phyloP scores from a whole-genome alignment of 2,329 filamentous ascomycete genomes.

The Pseudogymnoascus sp. region DNA sequence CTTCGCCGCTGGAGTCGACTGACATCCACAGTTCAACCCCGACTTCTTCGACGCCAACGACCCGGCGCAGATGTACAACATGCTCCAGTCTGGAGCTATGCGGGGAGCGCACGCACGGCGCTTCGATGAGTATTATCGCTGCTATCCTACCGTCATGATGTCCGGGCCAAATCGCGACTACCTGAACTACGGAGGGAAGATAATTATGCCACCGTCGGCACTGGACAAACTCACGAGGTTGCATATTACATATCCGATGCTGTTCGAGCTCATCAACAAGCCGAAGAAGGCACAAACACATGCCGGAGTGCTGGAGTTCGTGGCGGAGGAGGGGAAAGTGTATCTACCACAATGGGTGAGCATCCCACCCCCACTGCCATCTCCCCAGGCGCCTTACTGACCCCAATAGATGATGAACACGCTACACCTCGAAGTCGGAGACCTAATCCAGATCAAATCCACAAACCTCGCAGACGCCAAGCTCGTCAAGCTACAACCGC shows the following conservation, averaged over 20 bases:
- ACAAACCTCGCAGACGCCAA: slow-evolving; percentile 85
- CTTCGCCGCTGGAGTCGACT: slow-evolving; percentile 12
- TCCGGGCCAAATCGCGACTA: slow-evolving; percentile 82
- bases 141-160: slow-evolving; percentile 92
- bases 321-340: slow-evolving; percentile 92
- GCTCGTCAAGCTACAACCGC: slow-evolving; percentile 94
- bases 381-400: neutral
- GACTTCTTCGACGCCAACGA: slow-evolving; percentile 27
- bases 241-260: slow-evolving; percentile 94
- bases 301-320: slow-evolving; percentile 93
- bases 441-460: slow-evolving; percentile 90
- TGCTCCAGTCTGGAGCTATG: slow-evolving; percentile 23
- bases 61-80: slow-evolving; percentile 27
- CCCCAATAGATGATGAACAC: slow-evolving; percentile 84
- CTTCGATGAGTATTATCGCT: slow-evolving; percentile 98
- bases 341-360: slow-evolving; percentile 92
- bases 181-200: slow-evolving; percentile 94
- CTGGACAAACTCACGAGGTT: slow-evolving; percentile 93
- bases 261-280: slow-evolving; percentile 93
- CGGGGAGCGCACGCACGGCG: slow-evolving; percentile 50
- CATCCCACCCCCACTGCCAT: slow-evolving; percentile 14
- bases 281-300: slow-evolving; percentile 75
- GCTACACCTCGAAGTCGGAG: slow-evolving; percentile 79
- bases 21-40: slow-evolving; percentile 21
- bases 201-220: slow-evolving; percentile 92